phyloP scores from a whole-genome alignment of 2,329 filamentous ascomycete genomes.

The Aspergillus ochraceus region DNA sequence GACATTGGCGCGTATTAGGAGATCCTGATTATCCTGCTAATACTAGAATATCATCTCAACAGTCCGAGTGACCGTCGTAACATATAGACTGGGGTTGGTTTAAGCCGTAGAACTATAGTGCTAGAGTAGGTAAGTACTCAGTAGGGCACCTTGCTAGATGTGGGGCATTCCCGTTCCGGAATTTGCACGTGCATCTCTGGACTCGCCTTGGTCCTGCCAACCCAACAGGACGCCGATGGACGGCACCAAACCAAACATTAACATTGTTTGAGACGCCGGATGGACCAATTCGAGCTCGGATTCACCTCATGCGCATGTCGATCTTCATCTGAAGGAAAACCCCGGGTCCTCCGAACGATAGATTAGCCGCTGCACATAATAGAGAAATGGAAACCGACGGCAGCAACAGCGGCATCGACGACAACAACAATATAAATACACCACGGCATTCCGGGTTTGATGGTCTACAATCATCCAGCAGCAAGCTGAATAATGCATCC shows the following conservation, averaged over 20 bases:
- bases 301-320: constrained; percentile 14
- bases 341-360: neutral
- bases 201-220: neutral
- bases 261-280: constrained; percentile 9
- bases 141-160: neutral
- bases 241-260: neutral
- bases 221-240: no score
- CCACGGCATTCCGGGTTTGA: neutral
- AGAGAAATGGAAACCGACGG: constrained; percentile 11
- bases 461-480: constrained; percentile 3
- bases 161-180: constrained; percentile 1
- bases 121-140: no score
- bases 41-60: no score
- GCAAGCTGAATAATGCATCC: neutral
- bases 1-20: constrained; percentile 53
- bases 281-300: constrained; percentile 27
- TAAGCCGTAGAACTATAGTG: no score
- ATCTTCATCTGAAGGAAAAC: constrained; percentile 6
- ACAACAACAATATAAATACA: neutral
- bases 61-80: no score
- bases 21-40: neutral
- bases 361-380: neutral
- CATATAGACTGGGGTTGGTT: no score
- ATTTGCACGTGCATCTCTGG: constrained; percentile 13
- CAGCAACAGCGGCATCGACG: neutral